phyloP scores from a whole-genome alignment of 2,329 filamentous ascomycete genomes.

The Aspergillus japonicus region DNA sequence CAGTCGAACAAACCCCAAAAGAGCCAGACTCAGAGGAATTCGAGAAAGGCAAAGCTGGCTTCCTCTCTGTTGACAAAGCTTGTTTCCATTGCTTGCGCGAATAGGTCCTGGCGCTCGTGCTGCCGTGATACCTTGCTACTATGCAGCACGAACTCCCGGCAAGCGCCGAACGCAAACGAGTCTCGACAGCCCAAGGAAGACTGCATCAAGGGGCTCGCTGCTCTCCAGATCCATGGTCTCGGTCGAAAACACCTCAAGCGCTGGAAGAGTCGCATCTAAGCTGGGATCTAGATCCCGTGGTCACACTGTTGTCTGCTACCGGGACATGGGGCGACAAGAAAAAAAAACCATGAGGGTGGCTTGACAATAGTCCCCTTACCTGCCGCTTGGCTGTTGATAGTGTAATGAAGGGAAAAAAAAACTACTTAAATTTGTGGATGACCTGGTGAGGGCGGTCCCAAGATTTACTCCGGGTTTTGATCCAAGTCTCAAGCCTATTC shows the following conservation, averaged over 20 bases:
- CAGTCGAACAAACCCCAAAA: not conserved
- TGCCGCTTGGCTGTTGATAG: not conserved
- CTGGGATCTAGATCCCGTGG: conserved; percentile 5
- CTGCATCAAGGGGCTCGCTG: not conserved
- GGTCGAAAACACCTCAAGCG: not conserved
- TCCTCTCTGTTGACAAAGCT: not conserved
- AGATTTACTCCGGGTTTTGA: not conserved
- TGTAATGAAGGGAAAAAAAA: not conserved
- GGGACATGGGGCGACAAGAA: not conserved
- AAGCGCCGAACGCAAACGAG: not conserved
- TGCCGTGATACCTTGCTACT: conserved; percentile 3
- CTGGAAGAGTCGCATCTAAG: not conserved
- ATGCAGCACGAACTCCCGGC: not conserved
- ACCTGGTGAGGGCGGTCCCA: not conserved
- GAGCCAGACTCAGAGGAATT: not conserved
- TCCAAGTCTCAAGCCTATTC: not conserved
- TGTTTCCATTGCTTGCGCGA: not conserved
- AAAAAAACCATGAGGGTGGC: not conserved
- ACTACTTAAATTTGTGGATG: not conserved
- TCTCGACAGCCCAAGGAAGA: not conserved
- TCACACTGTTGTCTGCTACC: not conserved
- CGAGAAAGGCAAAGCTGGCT: not conserved
- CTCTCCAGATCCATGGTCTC: not conserved
- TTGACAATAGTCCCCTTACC: conserved; percentile 1
- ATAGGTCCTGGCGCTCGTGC: not conserved